Percentiles rank a stretch among this genome's conserved stretches.
Conservation (phyloP, 2,329 filamentous ascomycete genomes). For the Fusarium coffeatum region DNA sequence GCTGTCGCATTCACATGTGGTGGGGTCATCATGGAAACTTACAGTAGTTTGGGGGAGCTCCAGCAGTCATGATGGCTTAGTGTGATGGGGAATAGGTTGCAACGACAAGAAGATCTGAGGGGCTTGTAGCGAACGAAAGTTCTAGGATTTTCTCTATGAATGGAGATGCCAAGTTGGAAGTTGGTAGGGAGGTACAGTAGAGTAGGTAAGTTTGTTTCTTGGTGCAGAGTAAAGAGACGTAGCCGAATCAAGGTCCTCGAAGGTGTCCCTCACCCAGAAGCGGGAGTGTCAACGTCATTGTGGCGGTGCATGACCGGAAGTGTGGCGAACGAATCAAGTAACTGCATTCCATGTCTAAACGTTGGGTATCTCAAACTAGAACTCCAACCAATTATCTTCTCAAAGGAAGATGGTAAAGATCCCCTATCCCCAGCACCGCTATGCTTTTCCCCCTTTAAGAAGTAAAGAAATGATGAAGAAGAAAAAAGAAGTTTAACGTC, state of each 20-base stretch:
- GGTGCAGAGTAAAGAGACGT: neutral
- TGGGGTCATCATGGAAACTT: slow-evolving; percentile 45
- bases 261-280: slow-evolving; percentile 4
- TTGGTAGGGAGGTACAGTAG: slow-evolving; percentile 12
- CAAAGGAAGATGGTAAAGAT: slow-evolving; percentile 12
- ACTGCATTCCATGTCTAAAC: slow-evolving; percentile 23
- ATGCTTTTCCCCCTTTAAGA: slow-evolving; percentile 8
- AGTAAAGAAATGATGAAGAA: neutral
- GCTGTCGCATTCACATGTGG: slow-evolving; percentile 20
- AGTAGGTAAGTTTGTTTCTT: slow-evolving; percentile 11
- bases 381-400: slow-evolving; percentile 22
- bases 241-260: slow-evolving; percentile 27
- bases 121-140: slow-evolving; percentile 18
- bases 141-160: slow-evolving; percentile 1
- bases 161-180: slow-evolving; percentile 21
- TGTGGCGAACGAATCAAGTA: slow-evolving; percentile 44
- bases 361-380: slow-evolving; percentile 37
- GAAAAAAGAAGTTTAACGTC: neutral
- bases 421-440: slow-evolving; percentile 13
- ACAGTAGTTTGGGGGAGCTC: slow-evolving; percentile 70
- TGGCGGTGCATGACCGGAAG: slow-evolving; percentile 50
- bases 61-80: slow-evolving; percentile 50
- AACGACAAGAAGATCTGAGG: slow-evolving; percentile 1
- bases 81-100: slow-evolving; percentile 2
- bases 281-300: slow-evolving; percentile 56